Conservation (phyloP, 176 grass and related monocot genomes). For the Poa annua region DNA sequence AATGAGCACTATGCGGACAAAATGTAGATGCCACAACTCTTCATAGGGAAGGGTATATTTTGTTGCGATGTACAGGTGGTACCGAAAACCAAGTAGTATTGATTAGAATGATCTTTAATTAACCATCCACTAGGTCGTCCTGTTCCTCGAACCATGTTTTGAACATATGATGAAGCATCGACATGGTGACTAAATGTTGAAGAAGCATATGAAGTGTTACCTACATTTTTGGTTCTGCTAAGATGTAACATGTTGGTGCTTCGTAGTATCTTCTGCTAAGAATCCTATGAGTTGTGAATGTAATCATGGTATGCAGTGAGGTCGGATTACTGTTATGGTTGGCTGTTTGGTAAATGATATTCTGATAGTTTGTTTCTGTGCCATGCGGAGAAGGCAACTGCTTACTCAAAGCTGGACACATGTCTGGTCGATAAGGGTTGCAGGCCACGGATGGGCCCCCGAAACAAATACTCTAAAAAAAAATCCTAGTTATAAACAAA, state of each 20-base stretch:
- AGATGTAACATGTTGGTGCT: constrained; percentile 13
- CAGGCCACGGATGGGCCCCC: no score
- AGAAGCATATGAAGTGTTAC: background rate
- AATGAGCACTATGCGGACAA: background rate
- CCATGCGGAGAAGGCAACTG: background rate
- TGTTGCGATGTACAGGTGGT: constrained; percentile 34
- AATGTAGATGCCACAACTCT: background rate
- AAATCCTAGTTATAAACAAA: no score
- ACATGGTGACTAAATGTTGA: background rate
- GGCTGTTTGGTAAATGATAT: background rate
- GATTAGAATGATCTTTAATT: background rate
- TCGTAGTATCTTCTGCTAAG: background rate
- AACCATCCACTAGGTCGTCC: background rate
- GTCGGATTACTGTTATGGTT: background rate
- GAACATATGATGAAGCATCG: constrained; percentile 13
- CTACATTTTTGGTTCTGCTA: background rate
- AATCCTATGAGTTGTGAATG: background rate
- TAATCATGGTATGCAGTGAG: background rate
- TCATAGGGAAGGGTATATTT: constrained; percentile 17
- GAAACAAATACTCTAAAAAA: no score
- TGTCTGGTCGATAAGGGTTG: no score
- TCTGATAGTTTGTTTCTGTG: background rate
- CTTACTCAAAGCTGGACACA: background rate
- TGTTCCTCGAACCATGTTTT: background rate
- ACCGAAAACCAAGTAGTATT: constrained; percentile 26